Evolutionary conservation across 2,329 filamentous ascomycete genomes (phyloP), one percentile per base, ranked within the genome.

Genomic region (Didymella arachidicola): DNA sequence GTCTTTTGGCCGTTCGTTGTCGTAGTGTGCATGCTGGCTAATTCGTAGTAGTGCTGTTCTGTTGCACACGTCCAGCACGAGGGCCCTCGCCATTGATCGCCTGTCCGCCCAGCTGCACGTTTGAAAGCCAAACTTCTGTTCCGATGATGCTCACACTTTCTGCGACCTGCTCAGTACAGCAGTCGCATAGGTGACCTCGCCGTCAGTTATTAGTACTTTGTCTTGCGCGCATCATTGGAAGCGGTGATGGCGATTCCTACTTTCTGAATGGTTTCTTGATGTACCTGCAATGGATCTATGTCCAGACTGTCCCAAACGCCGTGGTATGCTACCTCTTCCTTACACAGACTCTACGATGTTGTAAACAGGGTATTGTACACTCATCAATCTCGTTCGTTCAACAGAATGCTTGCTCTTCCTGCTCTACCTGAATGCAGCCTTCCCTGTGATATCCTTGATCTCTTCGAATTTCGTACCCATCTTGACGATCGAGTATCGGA

Each of bases 401-500:
- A 1, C 5, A 4, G 5, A 3, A 25, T 27, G 7, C 18, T 18
- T 7, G 14, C n/a, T 34, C n/a, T 38, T 30, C 42, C 29, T 47
- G 7, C n/a, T 39, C 30, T 42, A 72, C 46, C 66, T 67, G 49
- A 77, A 88, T 49, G 82, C 78, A 50, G 84, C 83, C 66, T 80
- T 77, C 16, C 87, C 86, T 10, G 77, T 74, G 32, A 87, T 79
- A 71, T 86, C 79, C 74, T 83, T 85, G 62, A 89, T 84, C 67
- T 87, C 83, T 66, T 86, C 82, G 63, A 89, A 77, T 73, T 84
- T 88, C 59, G 82, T 79, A 8, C 93, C 94, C 65, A 98, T 83
- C 83, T 93, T 96, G 57, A 98, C 93, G 60, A 94, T 88, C 26
- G 88, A 89, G 70, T 93, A 89, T 59, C 93, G 87, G 63, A 99